Percentiles rank a stretch among this genome's conserved stretches.
Conservation (phyloP, 176 grass and related monocot genomes). For the Echinochloa phyllopogon region DNA sequence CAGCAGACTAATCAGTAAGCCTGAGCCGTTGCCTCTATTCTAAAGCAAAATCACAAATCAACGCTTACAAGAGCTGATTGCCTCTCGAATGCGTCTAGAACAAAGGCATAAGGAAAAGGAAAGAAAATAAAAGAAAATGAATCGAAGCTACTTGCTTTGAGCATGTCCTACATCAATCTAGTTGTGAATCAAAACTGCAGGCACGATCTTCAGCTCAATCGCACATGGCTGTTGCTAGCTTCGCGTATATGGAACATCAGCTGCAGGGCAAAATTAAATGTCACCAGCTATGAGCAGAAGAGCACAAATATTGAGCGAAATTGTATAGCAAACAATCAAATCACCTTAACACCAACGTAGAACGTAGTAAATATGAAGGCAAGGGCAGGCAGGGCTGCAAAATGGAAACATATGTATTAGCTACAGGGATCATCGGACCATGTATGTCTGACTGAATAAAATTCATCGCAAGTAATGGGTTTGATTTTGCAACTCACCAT, state of each 20-base stretch:
- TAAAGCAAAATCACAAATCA: background rate
- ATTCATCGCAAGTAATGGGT: background rate
- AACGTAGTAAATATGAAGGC: conserved; percentile 69
- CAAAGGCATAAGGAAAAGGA: background rate
- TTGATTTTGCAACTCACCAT: conserved; percentile 53
- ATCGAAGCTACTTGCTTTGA: background rate
- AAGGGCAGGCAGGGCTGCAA: conserved; percentile 63
- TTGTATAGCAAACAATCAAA: conserved; percentile 10
- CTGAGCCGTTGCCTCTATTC: background rate
- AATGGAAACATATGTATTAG: conserved; percentile 46
- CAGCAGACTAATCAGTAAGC: background rate
- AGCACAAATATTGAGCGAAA: background rate
- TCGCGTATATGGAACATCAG: conserved; percentile 91
- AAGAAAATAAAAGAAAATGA: background rate
- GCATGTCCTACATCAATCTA: background rate
- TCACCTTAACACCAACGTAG: conserved; percentile 90
- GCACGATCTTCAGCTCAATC: conserved; percentile 11
- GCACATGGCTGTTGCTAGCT: conserved; percentile 29
- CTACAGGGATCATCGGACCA: background rate
- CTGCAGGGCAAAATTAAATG: conserved; percentile 47
- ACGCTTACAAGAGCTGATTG: background rate
- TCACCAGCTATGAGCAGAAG: conserved; percentile 33
- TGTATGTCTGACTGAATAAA: background rate
- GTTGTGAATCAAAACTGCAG: background rate
- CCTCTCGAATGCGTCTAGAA: background rate